Evolutionary conservation across 177 flowering plant genomes (phyloP), one percentile per base, ranked within the genome.

Genomic region (Vitis hybrid): DNA sequence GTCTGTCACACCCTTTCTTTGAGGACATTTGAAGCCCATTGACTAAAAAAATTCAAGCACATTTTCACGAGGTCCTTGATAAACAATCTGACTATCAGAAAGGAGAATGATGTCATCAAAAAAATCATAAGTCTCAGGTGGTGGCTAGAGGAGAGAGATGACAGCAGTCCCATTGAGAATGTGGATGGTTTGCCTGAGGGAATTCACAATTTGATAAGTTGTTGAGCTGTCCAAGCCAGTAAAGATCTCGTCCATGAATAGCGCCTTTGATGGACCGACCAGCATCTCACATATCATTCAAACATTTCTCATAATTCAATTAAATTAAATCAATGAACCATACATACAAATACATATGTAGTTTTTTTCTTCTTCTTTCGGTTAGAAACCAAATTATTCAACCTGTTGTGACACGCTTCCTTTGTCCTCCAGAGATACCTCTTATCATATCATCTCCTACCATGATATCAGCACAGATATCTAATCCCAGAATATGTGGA

Each of bases 201-300:
- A 74, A 13, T 80, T 83, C 67, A 83, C 80, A 20, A 85, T 85
- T 56, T 85, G 85, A 62, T 33, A 85, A 1, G 88, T 85, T 18
- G 86, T 85, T 1, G 88, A 85, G 70, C 83, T 85, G 61, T 85
- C 86, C 63, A 85, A 68, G 13, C 88, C 88, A 56, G 83, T 83
- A 1, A 86, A 85, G 69, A 84, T 84, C 55, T 84, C 87, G 57
- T 84, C 87, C 87, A 84, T 84, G 67, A 82, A 76, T 64, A 82
- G 58, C 1, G 77, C 75, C 62, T 70, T 80, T 16, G 84, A 62
- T n/a, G 85, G 81, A 49, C 85, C 83, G 45, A 76, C 81, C 9
- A 82, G 70, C 83, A 80, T 80, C 62, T 82, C 85, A 19, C 85
- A 83, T 79, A 55, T 49, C 64, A 49, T 49, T 60, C 39, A 22